Percentiles rank a stretch among this genome's conserved stretches.
Conservation (phyloP, 2,329 filamentous ascomycete species). For the Triangularia setosa region DNA sequence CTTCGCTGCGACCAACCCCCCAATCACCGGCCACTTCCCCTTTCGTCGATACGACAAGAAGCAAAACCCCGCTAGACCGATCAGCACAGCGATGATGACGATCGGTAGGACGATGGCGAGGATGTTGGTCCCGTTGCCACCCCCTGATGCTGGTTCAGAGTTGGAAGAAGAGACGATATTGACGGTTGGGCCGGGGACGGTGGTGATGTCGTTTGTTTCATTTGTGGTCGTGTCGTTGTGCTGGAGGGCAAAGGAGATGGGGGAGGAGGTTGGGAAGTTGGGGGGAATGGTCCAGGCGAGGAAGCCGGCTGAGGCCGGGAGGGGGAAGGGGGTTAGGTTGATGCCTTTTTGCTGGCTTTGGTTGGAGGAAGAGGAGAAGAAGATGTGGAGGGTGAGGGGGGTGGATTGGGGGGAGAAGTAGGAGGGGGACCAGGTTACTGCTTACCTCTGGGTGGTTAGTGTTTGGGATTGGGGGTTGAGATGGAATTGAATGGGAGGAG, state of each 20-base stretch:
- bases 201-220: conserved; percentile 9
- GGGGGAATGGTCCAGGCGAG: conserved; percentile 27
- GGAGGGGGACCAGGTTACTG: conserved; percentile 34
- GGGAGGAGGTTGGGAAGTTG: conserved; percentile 22
- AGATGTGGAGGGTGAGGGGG: conserved; percentile 21
- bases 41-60: conserved; percentile 27
- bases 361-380: conserved; percentile 10
- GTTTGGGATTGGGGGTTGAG: neutral
- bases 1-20: conserved; percentile 29
- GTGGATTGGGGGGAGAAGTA: conserved; percentile 25
- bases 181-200: conserved; percentile 27
- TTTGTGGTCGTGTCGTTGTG: conserved; percentile 17
- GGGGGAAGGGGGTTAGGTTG: conserved; percentile 17
- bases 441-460: neutral
- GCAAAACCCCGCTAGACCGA: conserved; percentile 22
- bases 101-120: conserved; percentile 30
- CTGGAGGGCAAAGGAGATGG: conserved; percentile 24
- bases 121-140: conserved; percentile 10
- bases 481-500: neutral
- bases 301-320: conserved; percentile 30
- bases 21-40: conserved; percentile 24
- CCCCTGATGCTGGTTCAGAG: neutral
- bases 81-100: conserved; percentile 24
- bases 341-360: neutral
- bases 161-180: conserved; percentile 20